Conservation (phyloP, 75 land plant species). For the Sequoiadendron giganteum region DNA sequence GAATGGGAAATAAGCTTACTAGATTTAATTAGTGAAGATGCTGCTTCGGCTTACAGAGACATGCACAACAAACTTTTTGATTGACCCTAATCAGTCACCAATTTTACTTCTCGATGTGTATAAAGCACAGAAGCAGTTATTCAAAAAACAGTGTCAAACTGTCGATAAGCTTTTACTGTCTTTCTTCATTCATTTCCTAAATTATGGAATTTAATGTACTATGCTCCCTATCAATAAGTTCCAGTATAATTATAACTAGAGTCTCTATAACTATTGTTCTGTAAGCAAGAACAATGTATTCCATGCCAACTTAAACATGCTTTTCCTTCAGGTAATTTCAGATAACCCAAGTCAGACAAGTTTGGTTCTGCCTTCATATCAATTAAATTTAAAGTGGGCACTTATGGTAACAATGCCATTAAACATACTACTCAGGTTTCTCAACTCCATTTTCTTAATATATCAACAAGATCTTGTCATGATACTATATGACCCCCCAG, state of each 20-base stretch:
- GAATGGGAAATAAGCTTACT: not conserved
- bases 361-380: not conserved
- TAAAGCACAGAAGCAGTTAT: not conserved
- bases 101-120: not conserved
- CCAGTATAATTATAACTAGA: not conserved
- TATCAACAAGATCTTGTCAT: not conserved
- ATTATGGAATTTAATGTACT: not conserved
- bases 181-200: not conserved
- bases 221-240: not conserved
- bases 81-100: not conserved
- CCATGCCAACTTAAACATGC: not conserved
- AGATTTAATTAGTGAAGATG: not conserved
- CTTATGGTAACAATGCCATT: not conserved
- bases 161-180: not conserved
- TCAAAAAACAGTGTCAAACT: not conserved
- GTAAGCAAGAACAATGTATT: not conserved
- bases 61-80: too few relatives aligned
- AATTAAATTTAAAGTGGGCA: not conserved
- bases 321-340: not conserved
- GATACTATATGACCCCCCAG: not conserved
- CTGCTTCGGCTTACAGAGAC: not conserved
- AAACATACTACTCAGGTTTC: not conserved
- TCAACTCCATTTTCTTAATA: not conserved
- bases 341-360: not conserved
- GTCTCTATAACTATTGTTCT: not conserved